Evolutionary conservation across 495 filamentous ascomycete species (phyloP).

Genomic region (Tuber borchii): DNA sequence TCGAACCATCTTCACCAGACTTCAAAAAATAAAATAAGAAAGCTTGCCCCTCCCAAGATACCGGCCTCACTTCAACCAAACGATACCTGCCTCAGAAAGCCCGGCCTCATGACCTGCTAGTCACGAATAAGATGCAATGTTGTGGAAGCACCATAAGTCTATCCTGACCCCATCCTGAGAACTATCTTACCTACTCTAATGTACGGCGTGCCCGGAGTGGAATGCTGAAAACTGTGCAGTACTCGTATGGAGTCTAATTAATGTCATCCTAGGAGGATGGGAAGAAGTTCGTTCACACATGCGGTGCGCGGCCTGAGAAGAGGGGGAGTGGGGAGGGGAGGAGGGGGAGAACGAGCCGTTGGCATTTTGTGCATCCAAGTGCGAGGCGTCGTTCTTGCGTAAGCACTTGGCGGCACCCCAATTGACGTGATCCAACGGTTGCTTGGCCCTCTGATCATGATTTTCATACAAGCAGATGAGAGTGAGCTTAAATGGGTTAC

Average conservation of each 20-base stretch:
- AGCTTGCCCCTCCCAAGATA: neutral
- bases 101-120: neutral
- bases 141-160: neutral
- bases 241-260: neutral
- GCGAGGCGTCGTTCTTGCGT: neutral
- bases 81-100: neutral
- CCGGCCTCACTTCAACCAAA: neutral
- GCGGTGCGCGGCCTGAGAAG: neutral
- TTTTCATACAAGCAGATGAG: neutral
- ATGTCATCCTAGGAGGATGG: neutral
- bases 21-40: slow-evolving; percentile 3
- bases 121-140: neutral
- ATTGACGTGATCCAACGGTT: neutral
- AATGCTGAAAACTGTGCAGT: slow-evolving; percentile 3
- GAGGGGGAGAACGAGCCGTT: neutral
- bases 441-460: slow-evolving; percentile 1
- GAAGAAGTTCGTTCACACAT: neutral
- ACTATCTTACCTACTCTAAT: neutral
- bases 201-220: neutral
- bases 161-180: neutral
- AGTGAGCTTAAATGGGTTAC: neutral
- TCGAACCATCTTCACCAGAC: neutral
- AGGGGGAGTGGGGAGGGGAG: neutral
- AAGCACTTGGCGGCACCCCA: neutral
- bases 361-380: slow-evolving; percentile 1